Conservation (phyloP, 139 green algal species). For the Eudorina sp. region DNA sequence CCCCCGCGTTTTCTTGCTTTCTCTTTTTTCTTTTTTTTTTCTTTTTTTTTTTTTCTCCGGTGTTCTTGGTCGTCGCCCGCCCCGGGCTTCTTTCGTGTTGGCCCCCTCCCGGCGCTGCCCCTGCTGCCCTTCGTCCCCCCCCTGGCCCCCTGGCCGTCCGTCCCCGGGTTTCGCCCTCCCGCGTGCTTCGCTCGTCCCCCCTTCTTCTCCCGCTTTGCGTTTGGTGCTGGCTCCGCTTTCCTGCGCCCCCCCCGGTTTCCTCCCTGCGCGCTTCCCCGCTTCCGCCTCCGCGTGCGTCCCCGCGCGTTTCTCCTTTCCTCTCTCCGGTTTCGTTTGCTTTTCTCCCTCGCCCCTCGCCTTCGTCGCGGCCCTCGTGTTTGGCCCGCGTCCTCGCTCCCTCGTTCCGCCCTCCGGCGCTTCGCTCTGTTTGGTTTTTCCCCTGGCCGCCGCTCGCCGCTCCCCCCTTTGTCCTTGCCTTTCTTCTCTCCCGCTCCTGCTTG, state of each 20-base stretch:
- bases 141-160: not conserved
- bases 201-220: not conserved
- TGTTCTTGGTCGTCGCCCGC: not conserved
- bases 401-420: not conserved
- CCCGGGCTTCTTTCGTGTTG: not conserved
- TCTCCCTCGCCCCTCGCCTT: not conserved
- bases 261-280: not conserved
- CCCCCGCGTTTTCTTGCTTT: too few species aligned
- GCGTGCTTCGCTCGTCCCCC: not conserved
- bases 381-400: not conserved
- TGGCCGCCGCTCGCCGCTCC: not conserved
- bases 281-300: not conserved
- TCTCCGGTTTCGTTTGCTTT: not conserved
- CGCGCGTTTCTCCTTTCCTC: not conserved
- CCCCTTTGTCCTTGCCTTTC: not conserved
- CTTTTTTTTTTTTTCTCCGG: not conserved
- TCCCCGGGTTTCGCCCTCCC: not conserved
- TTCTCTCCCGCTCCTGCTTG: not conserved
- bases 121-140: not conserved
- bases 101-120: not conserved
- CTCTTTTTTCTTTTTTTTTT: not conserved
- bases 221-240: conserved; percentile 17
- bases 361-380: conserved; percentile 7
- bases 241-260: not conserved
- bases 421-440: not conserved